Base-by-base conservation (phyloP, 257 asterid genomes). In the Solanum appendiculatum region DNA sequence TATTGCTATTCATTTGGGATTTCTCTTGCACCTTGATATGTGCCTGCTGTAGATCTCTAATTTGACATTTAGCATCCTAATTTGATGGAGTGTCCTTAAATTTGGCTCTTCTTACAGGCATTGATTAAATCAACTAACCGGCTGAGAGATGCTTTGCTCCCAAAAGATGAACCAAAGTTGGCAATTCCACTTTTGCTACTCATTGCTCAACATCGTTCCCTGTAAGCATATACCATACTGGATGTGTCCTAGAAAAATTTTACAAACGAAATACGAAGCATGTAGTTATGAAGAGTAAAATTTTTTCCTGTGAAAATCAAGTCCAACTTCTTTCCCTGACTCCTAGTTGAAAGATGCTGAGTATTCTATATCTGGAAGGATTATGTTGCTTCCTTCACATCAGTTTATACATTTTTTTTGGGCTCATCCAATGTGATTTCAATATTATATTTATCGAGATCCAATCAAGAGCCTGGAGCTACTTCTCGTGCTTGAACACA, bases 131-230 rank as follows among this genome's bases (percentile, higher is more conserved):
- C 99, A 70, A 97, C 98, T 15, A 97, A 93, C 92, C 92, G 99
- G 90, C 98, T 97, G 83, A 91, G 98, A 86, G 99, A 97, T 92
- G 91, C 99, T 84, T 91, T 97, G 91, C 93, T 97, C 72, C 93
- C 99, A 40, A 96, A 93, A 92, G 99, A 97, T 31, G 99, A 97
- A 60, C 98, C 96, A 21, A 96, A 93, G 89, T 85, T 95, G 94
- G 99, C 99, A 9, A 86, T 97, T 90, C 99, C 99, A 25, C 99
- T 97, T 86, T 88, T 97, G 92, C 92, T 97, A 77, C 98, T 97
- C 91, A 91, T 97, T 89, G 98, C 98, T 86, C 99, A 97, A 86
- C 98, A 97, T 89, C 98, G 99, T 87, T 95, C 99, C 56, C 89
- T 94, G 99, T 97, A 95, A 94, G 98, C 86, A 36, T 69, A n/a